phyloP scores from a whole-genome alignment of 257 asterid genomes.

The Penstemon newberryi region DNA sequence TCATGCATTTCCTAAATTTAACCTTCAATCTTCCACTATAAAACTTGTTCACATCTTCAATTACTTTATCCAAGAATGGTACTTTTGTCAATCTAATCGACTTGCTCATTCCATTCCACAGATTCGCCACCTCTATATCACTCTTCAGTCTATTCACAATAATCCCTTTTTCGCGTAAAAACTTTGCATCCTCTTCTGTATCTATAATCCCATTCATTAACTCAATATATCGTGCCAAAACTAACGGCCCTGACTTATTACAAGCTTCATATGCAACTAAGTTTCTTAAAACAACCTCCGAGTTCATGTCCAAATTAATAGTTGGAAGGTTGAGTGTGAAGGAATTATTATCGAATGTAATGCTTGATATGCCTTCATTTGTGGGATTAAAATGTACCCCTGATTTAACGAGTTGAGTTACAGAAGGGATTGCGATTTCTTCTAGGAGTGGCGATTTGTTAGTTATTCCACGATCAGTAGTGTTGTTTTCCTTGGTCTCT shows the following conservation, averaged over 20 bases:
- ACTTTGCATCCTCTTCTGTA: constrained; percentile 22
- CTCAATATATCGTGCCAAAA: constrained; percentile 20
- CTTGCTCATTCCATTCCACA: constrained; percentile 24
- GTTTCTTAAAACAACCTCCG: constrained; percentile 17
- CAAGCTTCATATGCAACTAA: constrained; percentile 28
- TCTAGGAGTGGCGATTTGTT: constrained; percentile 5
- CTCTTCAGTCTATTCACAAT: constrained; percentile 21
- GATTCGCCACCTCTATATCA: constrained; percentile 25
- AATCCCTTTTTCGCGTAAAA: constrained; percentile 18
- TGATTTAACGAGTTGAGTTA: constrained; percentile 14
- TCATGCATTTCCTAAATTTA: constrained; percentile 10
- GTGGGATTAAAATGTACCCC: constrained; percentile 19
- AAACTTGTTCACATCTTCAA: constrained; percentile 24
- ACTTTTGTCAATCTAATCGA: constrained; percentile 26
- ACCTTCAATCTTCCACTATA: constrained; percentile 12
- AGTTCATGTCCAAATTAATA: constrained; percentile 12
- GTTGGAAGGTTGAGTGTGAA: constrained; percentile 7
- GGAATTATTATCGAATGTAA: background rate
- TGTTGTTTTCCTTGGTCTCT: no score
- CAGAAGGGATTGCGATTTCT: constrained; percentile 30
- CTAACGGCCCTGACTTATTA: constrained; percentile 18
- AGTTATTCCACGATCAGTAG: no score
- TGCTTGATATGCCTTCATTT: constrained; percentile 15
- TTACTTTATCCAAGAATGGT: constrained; percentile 23
- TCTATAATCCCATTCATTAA: constrained; percentile 25